phyloP scores from a whole-genome alignment of 768 basidiomycete species.

The Russula emetica region DNA sequence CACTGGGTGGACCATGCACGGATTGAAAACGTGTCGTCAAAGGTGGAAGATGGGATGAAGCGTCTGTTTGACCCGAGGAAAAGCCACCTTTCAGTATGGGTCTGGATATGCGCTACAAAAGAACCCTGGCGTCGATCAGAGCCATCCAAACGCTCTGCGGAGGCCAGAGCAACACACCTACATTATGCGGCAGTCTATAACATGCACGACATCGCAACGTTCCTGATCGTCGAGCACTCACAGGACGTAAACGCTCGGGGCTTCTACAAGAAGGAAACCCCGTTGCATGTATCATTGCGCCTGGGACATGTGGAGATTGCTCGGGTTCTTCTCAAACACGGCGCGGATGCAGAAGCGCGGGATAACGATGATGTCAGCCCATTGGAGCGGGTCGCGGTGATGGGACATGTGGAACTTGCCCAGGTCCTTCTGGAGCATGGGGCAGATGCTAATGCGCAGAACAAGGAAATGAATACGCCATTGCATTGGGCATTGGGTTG shows the following conservation, averaged over 20 bases:
- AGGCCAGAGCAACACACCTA: background rate
- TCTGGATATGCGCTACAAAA: slow-evolving; percentile 2
- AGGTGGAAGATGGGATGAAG: background rate
- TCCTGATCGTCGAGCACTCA: background rate
- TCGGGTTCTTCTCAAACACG: background rate
- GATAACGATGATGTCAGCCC: rapidly evolving
- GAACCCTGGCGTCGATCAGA: rapidly evolving
- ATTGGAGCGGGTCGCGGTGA: background rate
- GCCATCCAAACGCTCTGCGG: background rate
- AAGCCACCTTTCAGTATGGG: background rate
- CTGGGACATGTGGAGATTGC: background rate
- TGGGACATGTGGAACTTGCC: background rate
- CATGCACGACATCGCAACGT: background rate
- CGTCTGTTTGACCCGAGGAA: background rate
- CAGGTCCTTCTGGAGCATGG: background rate
- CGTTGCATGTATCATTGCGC: background rate
- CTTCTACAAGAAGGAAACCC: background rate
- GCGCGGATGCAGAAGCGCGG: background rate
- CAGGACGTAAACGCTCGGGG: background rate
- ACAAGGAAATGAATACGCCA: background rate
- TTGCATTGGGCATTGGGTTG: background rate
- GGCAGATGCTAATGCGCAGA: background rate
- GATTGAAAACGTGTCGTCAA: background rate
- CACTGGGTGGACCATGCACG: background rate
- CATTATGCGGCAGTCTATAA: background rate